These are phyloP conservation scores for Scytalidium lignicola DNA, from an alignment of 2,329 filamentous ascomycete species.

Conservation along the genomic window DNA sequence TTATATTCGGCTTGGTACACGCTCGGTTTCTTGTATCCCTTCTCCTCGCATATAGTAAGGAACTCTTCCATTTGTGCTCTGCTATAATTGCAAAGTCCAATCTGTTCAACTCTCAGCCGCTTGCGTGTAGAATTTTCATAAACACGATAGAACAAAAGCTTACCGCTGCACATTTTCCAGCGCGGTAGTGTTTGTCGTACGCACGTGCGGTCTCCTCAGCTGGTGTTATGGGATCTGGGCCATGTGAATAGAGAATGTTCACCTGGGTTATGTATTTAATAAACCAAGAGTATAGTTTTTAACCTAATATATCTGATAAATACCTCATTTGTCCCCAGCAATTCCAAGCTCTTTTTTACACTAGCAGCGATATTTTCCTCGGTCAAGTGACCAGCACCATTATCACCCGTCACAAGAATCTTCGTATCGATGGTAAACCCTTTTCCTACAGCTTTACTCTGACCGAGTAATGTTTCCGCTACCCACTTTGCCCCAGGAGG, in stretches of 20 bases:
- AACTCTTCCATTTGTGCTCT: slow-evolving; percentile 15
- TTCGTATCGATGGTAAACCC: slow-evolving; percentile 11
- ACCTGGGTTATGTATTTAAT: slow-evolving; percentile 1
- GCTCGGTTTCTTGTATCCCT: slow-evolving; percentile 23
- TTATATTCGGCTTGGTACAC: slow-evolving; percentile 28
- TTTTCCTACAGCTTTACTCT: slow-evolving; percentile 3
- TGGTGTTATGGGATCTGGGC: slow-evolving; percentile 16
- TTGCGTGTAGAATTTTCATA: not conserved
- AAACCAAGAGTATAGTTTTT: too few species aligned
- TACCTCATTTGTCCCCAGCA: too few species aligned
- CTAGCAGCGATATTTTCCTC: slow-evolving; percentile 4
- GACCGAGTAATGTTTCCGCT: slow-evolving; percentile 7
- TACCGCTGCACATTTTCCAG: slow-evolving; percentile 20
- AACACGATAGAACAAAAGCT: not conserved
- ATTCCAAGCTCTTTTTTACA: not conserved
- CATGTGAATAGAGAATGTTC: slow-evolving; percentile 7
- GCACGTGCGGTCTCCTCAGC: slow-evolving; percentile 16
- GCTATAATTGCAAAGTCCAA: slow-evolving; percentile 25
- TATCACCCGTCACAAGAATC: slow-evolving; percentile 1
- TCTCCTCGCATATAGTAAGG: slow-evolving; percentile 19
- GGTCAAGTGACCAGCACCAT: not conserved
- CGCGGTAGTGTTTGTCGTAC: slow-evolving; percentile 22
- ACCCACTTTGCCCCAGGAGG: slow-evolving; percentile 2
- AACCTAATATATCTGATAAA: too few species aligned
- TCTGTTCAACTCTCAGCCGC: slow-evolving; percentile 3